Conservation (phyloP, 2,329 filamentous ascomycete genomes). For the Phaeomoniella chlamydospora region DNA sequence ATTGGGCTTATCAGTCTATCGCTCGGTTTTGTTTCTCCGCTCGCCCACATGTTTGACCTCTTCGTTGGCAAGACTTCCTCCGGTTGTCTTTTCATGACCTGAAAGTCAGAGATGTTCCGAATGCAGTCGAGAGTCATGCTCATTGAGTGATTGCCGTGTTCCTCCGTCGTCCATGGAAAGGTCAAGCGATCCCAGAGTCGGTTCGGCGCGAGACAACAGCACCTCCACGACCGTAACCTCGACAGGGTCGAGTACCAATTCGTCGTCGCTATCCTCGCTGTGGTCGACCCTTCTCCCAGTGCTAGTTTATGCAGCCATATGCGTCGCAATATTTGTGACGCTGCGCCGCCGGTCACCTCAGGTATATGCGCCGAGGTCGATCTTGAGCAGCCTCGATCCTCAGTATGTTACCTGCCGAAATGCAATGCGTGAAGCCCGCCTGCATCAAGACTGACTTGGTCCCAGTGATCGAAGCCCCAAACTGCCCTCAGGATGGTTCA, state of each 20-base stretch:
- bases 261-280: conserved; percentile 25
- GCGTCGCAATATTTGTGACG: conserved; percentile 36
- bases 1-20: no score
- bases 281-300: conserved; percentile 41
- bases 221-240: conserved; percentile 24
- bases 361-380: conserved; percentile 42
- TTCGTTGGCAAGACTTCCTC: no score
- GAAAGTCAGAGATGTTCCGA: no score
- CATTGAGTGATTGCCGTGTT: background rate
- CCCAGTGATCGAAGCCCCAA: conserved; percentile 15
- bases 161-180: background rate
- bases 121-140: no score
- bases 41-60: no score
- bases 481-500: conserved; percentile 18
- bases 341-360: conserved; percentile 33
- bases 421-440: no score
- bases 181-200: conserved; percentile 24
- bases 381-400: conserved; percentile 33
- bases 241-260: conserved; percentile 20
- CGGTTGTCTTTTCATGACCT: no score
- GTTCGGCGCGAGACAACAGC: conserved; percentile 27
- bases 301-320: conserved; percentile 31
- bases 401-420: no score
- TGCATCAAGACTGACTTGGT: background rate
- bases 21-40: no score